A percentile compares a stretch with the other conserved stretches of the same genome.
phyloP scores from a whole-genome alignment of 2,329 filamentous ascomycete genomes.

The Ascocoryne sarcoides region DNA sequence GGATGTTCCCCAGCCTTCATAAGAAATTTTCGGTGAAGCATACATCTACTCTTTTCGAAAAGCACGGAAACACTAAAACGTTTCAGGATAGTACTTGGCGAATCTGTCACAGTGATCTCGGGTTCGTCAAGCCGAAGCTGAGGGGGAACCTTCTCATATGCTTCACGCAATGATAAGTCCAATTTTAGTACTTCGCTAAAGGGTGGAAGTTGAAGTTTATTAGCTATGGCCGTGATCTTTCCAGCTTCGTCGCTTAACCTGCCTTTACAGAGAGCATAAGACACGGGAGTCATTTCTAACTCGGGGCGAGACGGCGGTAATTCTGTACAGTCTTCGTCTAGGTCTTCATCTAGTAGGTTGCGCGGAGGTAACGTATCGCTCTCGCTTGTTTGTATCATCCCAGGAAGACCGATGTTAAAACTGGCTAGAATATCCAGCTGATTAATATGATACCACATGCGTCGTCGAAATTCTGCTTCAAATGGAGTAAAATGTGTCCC shows the following conservation, averaged over 20 bases:
- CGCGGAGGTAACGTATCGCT: slow-evolving; percentile 52
- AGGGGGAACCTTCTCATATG: slow-evolving; percentile 37
- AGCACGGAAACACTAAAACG: slow-evolving; percentile 43
- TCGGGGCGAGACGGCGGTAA: slow-evolving; percentile 48
- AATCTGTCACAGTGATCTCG: slow-evolving; percentile 40
- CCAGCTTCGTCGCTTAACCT: slow-evolving; percentile 40
- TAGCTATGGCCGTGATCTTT: slow-evolving; percentile 41
- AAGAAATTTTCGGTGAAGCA: slow-evolving; percentile 46
- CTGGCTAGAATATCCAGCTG: slow-evolving; percentile 57
- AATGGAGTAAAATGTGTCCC: slow-evolving; percentile 52
- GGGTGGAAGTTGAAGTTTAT: slow-evolving; percentile 38
- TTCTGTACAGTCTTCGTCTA: slow-evolving; percentile 43
- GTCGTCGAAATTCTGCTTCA: slow-evolving; percentile 64
- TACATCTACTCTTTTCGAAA: slow-evolving; percentile 46
- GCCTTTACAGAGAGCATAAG: slow-evolving; percentile 46
- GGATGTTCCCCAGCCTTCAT: slow-evolving; percentile 33
- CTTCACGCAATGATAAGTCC: slow-evolving; percentile 37
- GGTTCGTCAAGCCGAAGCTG: slow-evolving; percentile 42
- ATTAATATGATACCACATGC: slow-evolving; percentile 45
- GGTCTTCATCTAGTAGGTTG: slow-evolving; percentile 59
- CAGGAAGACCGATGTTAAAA: slow-evolving; percentile 59
- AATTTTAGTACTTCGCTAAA: slow-evolving; percentile 42
- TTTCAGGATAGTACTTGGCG: slow-evolving; percentile 40
- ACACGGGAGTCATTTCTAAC: slow-evolving; percentile 51
- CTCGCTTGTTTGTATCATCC: slow-evolving; percentile 55